Base-by-base conservation (phyloP, 2,329 filamentous ascomycete genomes). In the Incumbomyces delicatus region DNA sequence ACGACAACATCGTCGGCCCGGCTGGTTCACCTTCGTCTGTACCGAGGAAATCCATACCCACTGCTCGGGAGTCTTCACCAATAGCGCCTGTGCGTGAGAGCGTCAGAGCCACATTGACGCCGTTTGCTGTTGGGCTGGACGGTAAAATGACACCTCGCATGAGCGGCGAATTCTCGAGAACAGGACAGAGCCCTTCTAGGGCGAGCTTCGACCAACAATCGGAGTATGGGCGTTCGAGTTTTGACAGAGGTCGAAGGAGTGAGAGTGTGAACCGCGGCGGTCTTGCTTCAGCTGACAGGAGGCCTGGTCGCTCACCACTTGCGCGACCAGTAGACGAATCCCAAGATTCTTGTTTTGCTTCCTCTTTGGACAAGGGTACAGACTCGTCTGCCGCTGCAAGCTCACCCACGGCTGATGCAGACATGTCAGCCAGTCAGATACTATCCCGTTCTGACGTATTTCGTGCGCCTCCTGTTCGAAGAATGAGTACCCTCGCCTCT, bases 361-460 rank as follows among this genome's bases (percentile, higher is more conserved):
- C 83, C 33, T 87, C 82, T 35, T 57, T 82, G 50, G 86, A 86
- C 44, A 85, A 83, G 37, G 83, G 80, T 0, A 87, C 81, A 4
- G 78, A 84, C 47, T 89, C 85, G 1, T 86, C 80, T 2, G 69
- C 82, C 29, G 73, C 83, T 1, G 73, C 80, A 3, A 85, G 84
- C 2, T 81, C 79, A 1, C 78, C 76, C 45, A 84, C 89, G 35
- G 52, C 48, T 16, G 86, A 89, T 48, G 78, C 73, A n/a, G 73
- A 74, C 47, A 81, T 83, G 40, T 94, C 89, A 2, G 90, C 86
- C 2, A 96, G 90, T 61, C 88, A 95, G 63, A 95, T 96, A 32
- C 69, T 98, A 7, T 77, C 79, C 44, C 80, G 85, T 30, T 95
- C 88, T 56, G 87, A 92, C 56, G 84, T 95, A 7, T 96, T 98